Evolutionary conservation across 495 filamentous ascomycete genomes (phyloP).

Genomic region (Trichoderma parareesei): DNA sequence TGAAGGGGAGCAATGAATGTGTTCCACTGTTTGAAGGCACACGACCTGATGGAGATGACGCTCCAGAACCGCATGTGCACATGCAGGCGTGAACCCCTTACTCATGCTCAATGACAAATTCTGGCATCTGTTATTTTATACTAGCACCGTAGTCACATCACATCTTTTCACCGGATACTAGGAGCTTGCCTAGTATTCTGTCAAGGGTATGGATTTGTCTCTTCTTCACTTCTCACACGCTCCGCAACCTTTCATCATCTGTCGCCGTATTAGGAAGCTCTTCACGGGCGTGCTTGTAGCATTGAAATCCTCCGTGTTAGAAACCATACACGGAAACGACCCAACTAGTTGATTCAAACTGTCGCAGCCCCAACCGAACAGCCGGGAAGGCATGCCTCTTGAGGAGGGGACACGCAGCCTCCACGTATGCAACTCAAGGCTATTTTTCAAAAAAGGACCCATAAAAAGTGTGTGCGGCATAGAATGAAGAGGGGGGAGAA

Average conservation of each 20-base stretch:
- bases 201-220: no score
- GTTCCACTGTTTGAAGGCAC: not conserved
- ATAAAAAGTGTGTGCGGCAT: no score
- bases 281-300: not conserved
- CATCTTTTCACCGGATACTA: not conserved
- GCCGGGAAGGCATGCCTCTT: not conserved
- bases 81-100: not conserved
- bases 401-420: not conserved
- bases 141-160: not conserved
- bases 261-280: not conserved
- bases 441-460: not conserved
- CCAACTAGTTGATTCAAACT: not conserved
- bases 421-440: not conserved
- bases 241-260: no score
- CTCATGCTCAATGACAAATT: not conserved
- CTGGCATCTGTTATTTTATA: not conserved
- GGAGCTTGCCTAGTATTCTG: not conserved
- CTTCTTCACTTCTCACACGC: no score
- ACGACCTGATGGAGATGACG: no score
- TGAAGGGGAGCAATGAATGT: not conserved
- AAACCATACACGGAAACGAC: not conserved
- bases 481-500: no score
- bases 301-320: not conserved
- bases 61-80: no score
- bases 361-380: constrained; percentile 3